These are phyloP conservation scores for Thelonectria olida DNA, from an alignment of 2,329 filamentous ascomycete genomes.

Conservation along the genomic window DNA sequence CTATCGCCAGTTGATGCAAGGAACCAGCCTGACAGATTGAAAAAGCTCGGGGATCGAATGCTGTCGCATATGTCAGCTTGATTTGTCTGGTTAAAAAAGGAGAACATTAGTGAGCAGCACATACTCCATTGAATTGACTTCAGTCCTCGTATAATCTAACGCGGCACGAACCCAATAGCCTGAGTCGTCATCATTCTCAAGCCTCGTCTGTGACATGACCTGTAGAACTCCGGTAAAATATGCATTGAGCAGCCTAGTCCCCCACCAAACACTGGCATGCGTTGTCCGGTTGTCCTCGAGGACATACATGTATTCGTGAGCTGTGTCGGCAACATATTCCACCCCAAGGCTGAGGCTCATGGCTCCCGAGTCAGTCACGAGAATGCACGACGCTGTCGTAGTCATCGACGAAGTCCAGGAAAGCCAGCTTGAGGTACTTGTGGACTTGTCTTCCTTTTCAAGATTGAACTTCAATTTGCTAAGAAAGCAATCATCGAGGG, in stretches of 20 bases:
- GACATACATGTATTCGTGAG: conserved; percentile 20
- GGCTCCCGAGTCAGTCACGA: neutral
- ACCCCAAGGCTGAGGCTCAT: conserved; percentile 20
- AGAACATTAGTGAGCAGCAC: neutral
- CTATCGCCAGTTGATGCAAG: conserved; percentile 8
- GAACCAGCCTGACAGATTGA: conserved; percentile 14
- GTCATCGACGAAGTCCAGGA: conserved; percentile 9
- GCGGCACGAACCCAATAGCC: conserved; percentile 13
- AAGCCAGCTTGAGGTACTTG: conserved; percentile 11
- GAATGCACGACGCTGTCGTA: conserved; percentile 14
- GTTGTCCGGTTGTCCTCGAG: conserved; percentile 18
- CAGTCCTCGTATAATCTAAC: conserved; percentile 4
- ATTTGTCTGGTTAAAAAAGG: neutral
- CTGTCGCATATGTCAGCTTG: neutral
- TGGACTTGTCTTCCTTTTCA: conserved; percentile 1
- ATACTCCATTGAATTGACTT: neutral
- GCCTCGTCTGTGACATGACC: conserved; percentile 8
- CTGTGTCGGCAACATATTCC: conserved; percentile 6
- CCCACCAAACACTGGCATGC: conserved; percentile 27
- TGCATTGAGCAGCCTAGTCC: conserved; percentile 20
- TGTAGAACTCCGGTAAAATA: conserved; percentile 17
- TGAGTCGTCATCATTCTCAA: neutral
- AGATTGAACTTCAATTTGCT: conserved; percentile 2
- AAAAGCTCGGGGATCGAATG: conserved; percentile 6
- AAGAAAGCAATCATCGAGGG: conserved; percentile 14